These are phyloP conservation scores for Adiantum capillusveneris DNA, from an alignment of 75 land plant species.

Conservation along the genomic window DNA sequence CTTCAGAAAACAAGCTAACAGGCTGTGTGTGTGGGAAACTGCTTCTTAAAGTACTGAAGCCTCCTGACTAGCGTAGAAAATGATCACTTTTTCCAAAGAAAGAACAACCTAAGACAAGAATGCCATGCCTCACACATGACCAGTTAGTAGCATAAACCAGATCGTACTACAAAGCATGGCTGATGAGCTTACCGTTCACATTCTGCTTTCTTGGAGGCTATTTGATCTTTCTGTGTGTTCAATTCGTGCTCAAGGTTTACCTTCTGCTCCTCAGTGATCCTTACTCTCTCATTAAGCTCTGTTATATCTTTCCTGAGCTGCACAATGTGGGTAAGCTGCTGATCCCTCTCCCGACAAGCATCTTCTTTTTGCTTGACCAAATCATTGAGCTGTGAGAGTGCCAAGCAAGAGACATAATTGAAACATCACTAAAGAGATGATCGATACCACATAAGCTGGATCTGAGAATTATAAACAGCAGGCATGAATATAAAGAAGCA, in stretches of 20 bases:
- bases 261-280: constrained; percentile 19
- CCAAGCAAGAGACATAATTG: background rate
- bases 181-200: constrained; percentile 27
- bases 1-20: no score
- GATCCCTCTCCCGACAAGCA: constrained; percentile 17
- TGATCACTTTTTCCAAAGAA: no score
- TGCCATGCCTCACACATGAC: no score
- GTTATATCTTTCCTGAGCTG: constrained; percentile 20
- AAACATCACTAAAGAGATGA: background rate
- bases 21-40: no score
- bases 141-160: no score
- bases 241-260: constrained; percentile 19
- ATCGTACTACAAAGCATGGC: no score
- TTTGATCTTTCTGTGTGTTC: constrained; percentile 14
- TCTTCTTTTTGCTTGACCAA: constrained; percentile 21
- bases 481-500: background rate
- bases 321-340: constrained; percentile 9
- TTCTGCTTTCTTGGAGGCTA: constrained; percentile 15
- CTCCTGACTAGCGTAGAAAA: no score
- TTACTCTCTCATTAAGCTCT: constrained; percentile 20
- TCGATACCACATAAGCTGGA: background rate
- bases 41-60: no score
- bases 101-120: no score
- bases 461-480: background rate
- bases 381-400: constrained; percentile 18